Percentiles rank a stretch among this genome's conserved stretches.
Conservation (phyloP, 129 eudicot species). For the Sambucus nigra region DNA sequence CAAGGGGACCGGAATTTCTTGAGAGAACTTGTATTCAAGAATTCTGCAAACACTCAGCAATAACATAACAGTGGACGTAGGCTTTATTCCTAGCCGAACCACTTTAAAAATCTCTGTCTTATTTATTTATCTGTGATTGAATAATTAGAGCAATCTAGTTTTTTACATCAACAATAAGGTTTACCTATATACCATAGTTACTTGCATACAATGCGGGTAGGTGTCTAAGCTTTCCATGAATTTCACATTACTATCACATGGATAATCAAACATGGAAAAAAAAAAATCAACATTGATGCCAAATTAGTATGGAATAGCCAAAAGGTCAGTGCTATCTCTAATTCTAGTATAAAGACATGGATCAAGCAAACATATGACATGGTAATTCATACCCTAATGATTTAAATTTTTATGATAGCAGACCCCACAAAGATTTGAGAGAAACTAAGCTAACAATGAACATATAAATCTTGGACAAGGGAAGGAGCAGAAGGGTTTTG, state of each 20-base stretch:
- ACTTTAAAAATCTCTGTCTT: no score
- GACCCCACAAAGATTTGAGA: not conserved
- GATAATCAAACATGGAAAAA: not conserved
- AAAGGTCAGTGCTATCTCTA: not conserved
- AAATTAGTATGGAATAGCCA: not conserved
- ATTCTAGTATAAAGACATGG: no score
- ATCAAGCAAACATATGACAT: no score
- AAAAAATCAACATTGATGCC: not conserved
- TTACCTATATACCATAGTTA: not conserved
- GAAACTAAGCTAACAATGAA: no score
- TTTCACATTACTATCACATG: not conserved
- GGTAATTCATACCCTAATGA: not conserved
- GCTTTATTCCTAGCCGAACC: no score
- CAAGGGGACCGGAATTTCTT: no score
- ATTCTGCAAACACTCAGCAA: no score
- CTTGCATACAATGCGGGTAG: not conserved
- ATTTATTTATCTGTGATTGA: no score
- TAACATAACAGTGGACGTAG: no score
- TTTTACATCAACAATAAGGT: no score
- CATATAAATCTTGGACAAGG: conserved; percentile 1
- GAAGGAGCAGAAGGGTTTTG: not conserved
- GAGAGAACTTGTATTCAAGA: no score
- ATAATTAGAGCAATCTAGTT: no score
- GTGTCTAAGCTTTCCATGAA: not conserved
- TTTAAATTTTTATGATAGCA: not conserved